Evolutionary conservation across 2,329 filamentous ascomycete species (phyloP), one percentile per base, ranked within the genome.

Genomic region (Sporothrix dimorphospora): DNA sequence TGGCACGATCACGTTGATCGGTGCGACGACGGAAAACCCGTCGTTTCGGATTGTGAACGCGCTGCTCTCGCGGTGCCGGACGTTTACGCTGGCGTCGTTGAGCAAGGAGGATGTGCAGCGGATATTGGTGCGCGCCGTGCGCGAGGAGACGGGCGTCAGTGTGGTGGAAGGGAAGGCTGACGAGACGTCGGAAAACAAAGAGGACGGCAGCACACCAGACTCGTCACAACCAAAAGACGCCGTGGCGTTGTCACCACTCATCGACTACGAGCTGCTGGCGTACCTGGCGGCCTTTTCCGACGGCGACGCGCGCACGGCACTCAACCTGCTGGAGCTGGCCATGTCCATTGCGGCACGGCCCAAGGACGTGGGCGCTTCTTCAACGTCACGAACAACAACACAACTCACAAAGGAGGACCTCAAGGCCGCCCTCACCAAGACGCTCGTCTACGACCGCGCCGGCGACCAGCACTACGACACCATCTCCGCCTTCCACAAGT

Each of bases 381-480:
- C n/a, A n/a, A n/a, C n/a, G n/a, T n/a, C n/a, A n/a, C n/a, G n/a
- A n/a, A n/a, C n/a, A n/a, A n/a, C n/a, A n/a, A n/a, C n/a, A n/a
- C n/a, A n/a, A n/a, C 90, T 92, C 75, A 96, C 93, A 0, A 89
- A 91, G 74, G 90, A 91, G 6, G 88, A 90, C 72, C 89, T 99
- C 79, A 97, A 97, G 79, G 85, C 89, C 1, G 88, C 92, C 2
- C 85, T 99, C 11, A 98, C 95, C 2, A 94, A 94, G 79, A 98
- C 95, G 0, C 85, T 98, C 1, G 94, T 98, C 16, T 98, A 98
- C 81, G 96, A 99, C 81, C 90, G 96, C 71, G 93, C 92, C 0
- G 95, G 96, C 69, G 96, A 99, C 81, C 94, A 97, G 80, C 96
- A 98, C 82, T 99, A 98, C 83, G 95, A 99, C 79, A 96, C 93